phyloP scores from a whole-genome alignment of 1,284 basidiomycete species.

The Malassezia restricta region DNA sequence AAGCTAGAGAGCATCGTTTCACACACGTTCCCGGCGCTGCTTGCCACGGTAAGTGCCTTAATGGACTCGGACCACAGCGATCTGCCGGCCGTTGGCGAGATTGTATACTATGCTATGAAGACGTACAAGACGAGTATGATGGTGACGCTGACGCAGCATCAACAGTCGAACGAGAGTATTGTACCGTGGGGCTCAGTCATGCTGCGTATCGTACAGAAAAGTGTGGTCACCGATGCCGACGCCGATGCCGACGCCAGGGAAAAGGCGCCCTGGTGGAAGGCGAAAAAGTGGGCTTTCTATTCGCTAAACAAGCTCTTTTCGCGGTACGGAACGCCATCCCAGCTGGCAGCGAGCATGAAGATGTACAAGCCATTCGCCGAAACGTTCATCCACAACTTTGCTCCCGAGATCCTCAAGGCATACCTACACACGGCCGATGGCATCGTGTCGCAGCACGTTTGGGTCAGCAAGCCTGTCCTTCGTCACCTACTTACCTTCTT shows the following conservation, averaged over 20 bases:
- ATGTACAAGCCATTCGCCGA: conserved; percentile 44
- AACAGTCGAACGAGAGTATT: conserved; percentile 39
- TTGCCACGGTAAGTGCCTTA: conserved; percentile 26
- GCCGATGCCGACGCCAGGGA: conserved; percentile 16
- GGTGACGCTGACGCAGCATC: conserved; percentile 31
- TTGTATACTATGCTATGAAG: conserved; percentile 40
- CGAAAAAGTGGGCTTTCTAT: conserved; percentile 46
- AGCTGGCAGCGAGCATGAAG: conserved; percentile 34
- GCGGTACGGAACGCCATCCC: conserved; percentile 41
- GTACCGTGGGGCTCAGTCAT: conserved; percentile 42
- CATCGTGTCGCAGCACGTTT: conserved; percentile 21
- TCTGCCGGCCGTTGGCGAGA: conserved; percentile 31
- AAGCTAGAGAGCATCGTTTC: conserved; percentile 35
- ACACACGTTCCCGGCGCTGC: conserved; percentile 32
- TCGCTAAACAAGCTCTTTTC: conserved; percentile 43
- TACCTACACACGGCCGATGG: conserved; percentile 36
- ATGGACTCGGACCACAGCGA: conserved; percentile 28
- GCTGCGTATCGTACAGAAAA: conserved; percentile 35
- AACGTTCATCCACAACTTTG: conserved; percentile 36
- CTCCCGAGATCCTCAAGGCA: conserved; percentile 44
- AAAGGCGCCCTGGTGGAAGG: conserved; percentile 38
- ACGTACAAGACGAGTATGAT: conserved; percentile 42
- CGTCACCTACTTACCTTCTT: conserved; percentile 39
- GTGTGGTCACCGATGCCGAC: conserved; percentile 15
- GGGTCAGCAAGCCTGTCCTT: conserved; percentile 34